phyloP scores from a whole-genome alignment of 306 rosid genomes.

The Biancaea sappan region DNA sequence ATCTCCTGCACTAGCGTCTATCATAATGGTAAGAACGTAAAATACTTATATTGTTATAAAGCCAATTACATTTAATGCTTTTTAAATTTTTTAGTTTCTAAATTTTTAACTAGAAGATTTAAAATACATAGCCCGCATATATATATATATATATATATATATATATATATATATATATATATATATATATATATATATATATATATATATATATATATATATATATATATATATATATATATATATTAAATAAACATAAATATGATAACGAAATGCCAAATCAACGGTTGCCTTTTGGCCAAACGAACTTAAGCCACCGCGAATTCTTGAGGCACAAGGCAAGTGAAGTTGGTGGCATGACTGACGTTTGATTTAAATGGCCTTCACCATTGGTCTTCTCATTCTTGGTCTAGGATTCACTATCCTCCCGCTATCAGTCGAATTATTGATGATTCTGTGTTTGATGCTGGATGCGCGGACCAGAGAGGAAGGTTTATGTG shows the following conservation, averaged over 20 bases:
- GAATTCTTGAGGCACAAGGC: background rate
- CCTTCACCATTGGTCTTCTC: background rate
- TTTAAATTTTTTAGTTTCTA: too few species aligned
- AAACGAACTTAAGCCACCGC: background rate
- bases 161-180: too few species aligned
- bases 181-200: too few species aligned
- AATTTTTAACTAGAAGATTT: too few species aligned
- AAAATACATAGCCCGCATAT: too few species aligned
- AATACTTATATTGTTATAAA: background rate
- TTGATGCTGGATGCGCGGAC: background rate
- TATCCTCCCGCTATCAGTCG: background rate
- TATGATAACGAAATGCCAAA: too few species aligned
- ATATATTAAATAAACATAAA: too few species aligned
- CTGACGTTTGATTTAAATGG: background rate
- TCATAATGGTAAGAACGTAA: background rate
- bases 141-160: too few species aligned
- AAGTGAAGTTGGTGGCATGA: background rate
- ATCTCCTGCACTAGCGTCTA: too few species aligned
- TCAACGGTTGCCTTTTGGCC: background rate
- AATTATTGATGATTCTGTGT: background rate
- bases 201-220: too few species aligned
- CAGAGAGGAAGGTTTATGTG: background rate
- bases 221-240: too few species aligned
- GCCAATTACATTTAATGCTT: too few species aligned
- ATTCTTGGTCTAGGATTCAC: background rate